Evolutionary conservation across 108 stramenopile species (phyloP).

Genomic region (Conticribra guillardii): DNA sequence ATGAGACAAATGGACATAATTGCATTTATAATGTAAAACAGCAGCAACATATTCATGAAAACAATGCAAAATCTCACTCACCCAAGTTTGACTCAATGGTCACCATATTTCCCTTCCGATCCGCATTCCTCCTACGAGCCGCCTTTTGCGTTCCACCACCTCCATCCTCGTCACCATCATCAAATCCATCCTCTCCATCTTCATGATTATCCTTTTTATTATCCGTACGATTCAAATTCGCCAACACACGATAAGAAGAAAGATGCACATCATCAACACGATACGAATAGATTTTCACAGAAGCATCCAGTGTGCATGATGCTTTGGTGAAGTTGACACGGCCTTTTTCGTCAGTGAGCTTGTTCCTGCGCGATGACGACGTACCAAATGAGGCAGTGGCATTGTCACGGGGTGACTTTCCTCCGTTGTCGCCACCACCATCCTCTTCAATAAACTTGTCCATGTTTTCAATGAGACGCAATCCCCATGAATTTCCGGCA

Average conservation of each 20-base stretch:
- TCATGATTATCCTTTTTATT: constrained; percentile 36
- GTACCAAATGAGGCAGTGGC: no score
- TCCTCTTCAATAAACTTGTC: constrained; percentile 76
- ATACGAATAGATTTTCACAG: constrained; percentile 97
- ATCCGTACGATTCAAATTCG: constrained; percentile 91
- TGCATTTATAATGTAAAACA: not conserved
- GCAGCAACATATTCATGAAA: not conserved
- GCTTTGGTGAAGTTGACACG: constrained; percentile 98
- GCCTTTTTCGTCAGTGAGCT: constrained; percentile 26
- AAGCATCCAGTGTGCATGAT: constrained; percentile 95
- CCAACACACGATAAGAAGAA: constrained; percentile 92
- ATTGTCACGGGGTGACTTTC: not conserved
- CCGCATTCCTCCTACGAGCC: constrained; percentile 23
- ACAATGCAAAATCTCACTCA: constrained; percentile 42
- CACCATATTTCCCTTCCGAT: constrained; percentile 29
- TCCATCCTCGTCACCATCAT: constrained; percentile 23
- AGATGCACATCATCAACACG: constrained; percentile 97
- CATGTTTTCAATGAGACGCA: constrained; percentile 97
- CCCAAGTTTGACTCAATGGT: constrained; percentile 84
- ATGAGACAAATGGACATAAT: constrained; percentile 9
- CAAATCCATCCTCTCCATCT: constrained; percentile 10
- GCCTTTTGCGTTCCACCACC: constrained; percentile 21
- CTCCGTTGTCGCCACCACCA: constrained; percentile 9
- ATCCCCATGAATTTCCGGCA: constrained; percentile 92
- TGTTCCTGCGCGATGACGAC: constrained; percentile 26